Evolutionary conservation across 768 basidiomycete genomes (phyloP), one percentile per base, ranked within the genome.

Genomic region (Suillus clintonianus): DNA sequence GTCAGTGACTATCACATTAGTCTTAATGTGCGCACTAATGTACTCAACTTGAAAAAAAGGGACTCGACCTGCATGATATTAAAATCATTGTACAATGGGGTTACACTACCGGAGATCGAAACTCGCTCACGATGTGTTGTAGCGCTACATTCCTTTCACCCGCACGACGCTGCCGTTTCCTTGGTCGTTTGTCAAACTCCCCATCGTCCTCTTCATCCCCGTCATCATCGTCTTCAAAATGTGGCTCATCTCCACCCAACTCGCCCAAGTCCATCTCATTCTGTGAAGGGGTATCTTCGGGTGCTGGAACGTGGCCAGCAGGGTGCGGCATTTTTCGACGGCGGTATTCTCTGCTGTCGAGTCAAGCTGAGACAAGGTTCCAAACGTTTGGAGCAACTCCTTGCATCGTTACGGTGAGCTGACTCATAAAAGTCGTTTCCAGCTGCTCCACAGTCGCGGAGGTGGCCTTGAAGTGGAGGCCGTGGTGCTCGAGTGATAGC

Each of bases 1-100:
- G 77, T 78, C 61, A 57, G 71, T 47, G 41, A 17, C 27, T 48
- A 30, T 47, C 14, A 39, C 39, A 37, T 64, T 22, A 39, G 15
- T 39, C 14, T 47, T 41, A 60, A 19, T 60, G 10, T 6, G 19
- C 22, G 9, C 19, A 11, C 41, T n/a, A 19, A 15, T 13, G 30
- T 47, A 41, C 37, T 61, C 48, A 61, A 36, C 36, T 36, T 36
- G 36, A 36, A 36, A 36, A 36, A 36, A 65, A n/a, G 64, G 64
- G 64, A 15, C 53, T 62, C 15, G 69, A 70, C 47, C 19, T 68
- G 24, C 60, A 63, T 4, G 60, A 70, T 43, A 48, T 70, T 27
- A 32, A 61, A 34, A 39, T 39, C 11, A 39, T 39, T 39, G 59
- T 66, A 14, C 70, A 71, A 43, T 71, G 63, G 63, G 7, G 41